Evolutionary conservation across 768 basidiomycete species (phyloP).

Genomic region (Flagelloscypha sp.): DNA sequence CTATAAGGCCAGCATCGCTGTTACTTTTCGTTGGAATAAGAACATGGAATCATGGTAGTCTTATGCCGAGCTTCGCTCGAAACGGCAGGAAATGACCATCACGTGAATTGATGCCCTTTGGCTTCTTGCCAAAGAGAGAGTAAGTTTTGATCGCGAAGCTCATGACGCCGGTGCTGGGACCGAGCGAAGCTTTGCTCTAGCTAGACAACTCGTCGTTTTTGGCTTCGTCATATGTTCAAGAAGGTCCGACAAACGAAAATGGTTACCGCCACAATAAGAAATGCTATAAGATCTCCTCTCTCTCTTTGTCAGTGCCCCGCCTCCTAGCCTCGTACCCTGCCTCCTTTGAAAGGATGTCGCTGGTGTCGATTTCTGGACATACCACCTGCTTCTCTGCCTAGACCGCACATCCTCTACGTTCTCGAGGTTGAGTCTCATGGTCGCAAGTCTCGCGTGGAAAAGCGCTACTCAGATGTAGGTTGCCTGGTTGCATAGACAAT

Average conservation of each 20-base stretch:
- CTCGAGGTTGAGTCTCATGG: constrained; percentile 29
- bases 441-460: constrained; percentile 20
- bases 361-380: constrained; percentile 30
- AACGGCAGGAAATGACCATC: too few relatives aligned
- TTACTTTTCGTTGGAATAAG: too few relatives aligned
- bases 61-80: too few relatives aligned
- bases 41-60: too few relatives aligned
- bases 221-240: too few relatives aligned
- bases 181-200: too few relatives aligned
- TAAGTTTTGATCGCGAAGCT: too few relatives aligned
- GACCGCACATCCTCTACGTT: constrained; percentile 39
- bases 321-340: background rate
- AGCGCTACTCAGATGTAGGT: constrained; percentile 40
- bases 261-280: constrained; percentile 1
- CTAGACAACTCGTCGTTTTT: too few relatives aligned
- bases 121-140: too few relatives aligned
- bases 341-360: background rate
- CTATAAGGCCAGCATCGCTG: too few relatives aligned
- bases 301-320: background rate
- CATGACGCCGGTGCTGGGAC: too few relatives aligned
- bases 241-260: background rate
- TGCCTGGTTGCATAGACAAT: background rate
- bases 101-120: too few relatives aligned
- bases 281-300: background rate
- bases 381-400: constrained; percentile 38